Base-by-base conservation (phyloP, 176 grass and related monocot species). In the Echinochloa phyllopogon region DNA sequence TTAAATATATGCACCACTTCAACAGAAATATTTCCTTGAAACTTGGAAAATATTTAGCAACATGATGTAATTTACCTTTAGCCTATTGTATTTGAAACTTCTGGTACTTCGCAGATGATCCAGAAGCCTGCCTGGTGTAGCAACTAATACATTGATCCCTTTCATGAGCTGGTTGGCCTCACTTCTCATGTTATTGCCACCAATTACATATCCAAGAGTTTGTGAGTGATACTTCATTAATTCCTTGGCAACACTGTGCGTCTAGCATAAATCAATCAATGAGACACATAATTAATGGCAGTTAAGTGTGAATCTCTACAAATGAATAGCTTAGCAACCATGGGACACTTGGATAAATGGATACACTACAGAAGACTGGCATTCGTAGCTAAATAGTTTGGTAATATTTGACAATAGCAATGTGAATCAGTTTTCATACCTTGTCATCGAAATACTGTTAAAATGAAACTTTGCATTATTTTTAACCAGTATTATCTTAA, bases 221-320 rank as follows among this genome's bases (percentile, higher is more conserved):
- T 98, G 95, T 14, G 89, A 93, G 76, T 98, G 95, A 48, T 91
- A 76, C 80, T 98, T 94, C 82, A 98, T 91, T 78, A 98, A 86
- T 72, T 98, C 89, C 82, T 95, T 98, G 20, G 90, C 95, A 50
- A 95, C 95, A 63, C 61, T 88, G 88, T 98, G 86, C 49, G 91
- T 95, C 92, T 98, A 84, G 40, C 74, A 6, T 76, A 69, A 85
- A 56, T 59, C 61, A 78, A 84, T 47, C 12, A 55, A 85, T 3
- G 1, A 43, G 74, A 80, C 9, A n/a, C n/a, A 84, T 41, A 33
- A 48, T 29, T 50, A 74, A 47, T 10, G 38, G 39, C 7, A 66
- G 10, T 7, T 4, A 43, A 78, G 43, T 69, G 27, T 56, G 58
- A 69, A 17, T 8, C 3, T 33, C 29, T 33, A 33, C 55, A 0